Conservation (phyloP, 108 stramenopile species). For the Chaetoceros tenuissimus region DNA sequence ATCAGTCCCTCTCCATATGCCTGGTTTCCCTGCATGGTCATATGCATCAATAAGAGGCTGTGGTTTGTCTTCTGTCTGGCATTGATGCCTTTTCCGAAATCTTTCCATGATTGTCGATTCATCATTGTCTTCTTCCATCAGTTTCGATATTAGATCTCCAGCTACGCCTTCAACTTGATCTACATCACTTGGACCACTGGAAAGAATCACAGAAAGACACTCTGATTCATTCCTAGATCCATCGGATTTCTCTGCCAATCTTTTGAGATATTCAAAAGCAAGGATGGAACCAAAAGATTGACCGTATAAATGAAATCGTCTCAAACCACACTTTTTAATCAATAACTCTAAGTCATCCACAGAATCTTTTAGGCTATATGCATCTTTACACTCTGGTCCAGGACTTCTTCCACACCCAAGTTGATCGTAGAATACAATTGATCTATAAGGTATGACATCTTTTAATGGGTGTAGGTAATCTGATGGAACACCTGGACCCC, state of each 20-base stretch:
- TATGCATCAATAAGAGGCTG: constrained; percentile 39
- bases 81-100: constrained; percentile 55
- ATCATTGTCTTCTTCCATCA: constrained; percentile 13
- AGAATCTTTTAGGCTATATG: constrained; percentile 35
- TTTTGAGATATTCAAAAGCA: constrained; percentile 55
- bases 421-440: constrained; percentile 62
- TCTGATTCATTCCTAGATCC: constrained; percentile 3
- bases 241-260: constrained; percentile 5
- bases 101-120: constrained; percentile 15
- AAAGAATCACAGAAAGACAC: constrained; percentile 45
- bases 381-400: constrained; percentile 23
- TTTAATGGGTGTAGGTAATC: constrained; percentile 52
- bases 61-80: constrained; percentile 37
- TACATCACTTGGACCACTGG: constrained; percentile 41
- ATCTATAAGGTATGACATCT: constrained; percentile 39
- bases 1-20: constrained; percentile 40
- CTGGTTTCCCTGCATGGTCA: constrained; percentile 41
- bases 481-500: constrained; percentile 61
- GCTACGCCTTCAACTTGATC: constrained; percentile 23
- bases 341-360: constrained; percentile 40
- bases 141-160: constrained; percentile 19
- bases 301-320: constrained; percentile 55
- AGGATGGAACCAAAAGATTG: constrained; percentile 56
- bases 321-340: constrained; percentile 26
- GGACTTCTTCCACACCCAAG: constrained; percentile 47